Evolutionary conservation across 345 rosid species (phyloP).

Genomic region (Bruguiera parviflora): DNA sequence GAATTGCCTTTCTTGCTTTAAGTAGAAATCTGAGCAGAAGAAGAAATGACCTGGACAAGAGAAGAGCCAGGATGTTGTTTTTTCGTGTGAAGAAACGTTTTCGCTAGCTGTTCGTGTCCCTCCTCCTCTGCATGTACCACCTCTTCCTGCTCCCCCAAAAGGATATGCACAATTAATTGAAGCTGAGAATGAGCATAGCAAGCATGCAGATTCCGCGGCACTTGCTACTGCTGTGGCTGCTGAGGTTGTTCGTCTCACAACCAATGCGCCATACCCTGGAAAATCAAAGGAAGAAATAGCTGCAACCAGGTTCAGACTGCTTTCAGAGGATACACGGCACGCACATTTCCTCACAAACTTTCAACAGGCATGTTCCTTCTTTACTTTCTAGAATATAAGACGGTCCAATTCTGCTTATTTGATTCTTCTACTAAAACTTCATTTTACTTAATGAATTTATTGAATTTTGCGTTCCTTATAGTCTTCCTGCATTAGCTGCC

Average conservation of each 20-base stretch:
- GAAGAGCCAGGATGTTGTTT: conserved; percentile 28
- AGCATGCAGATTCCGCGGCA: conserved; percentile 32
- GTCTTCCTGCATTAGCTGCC: too few relatives aligned
- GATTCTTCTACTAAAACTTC: too few relatives aligned
- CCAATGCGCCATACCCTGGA: conserved; percentile 40
- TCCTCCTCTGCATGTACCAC: conserved; percentile 33
- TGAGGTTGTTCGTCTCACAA: conserved; percentile 41
- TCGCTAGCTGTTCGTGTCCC: conserved; percentile 5
- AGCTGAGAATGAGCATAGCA: conserved; percentile 43
- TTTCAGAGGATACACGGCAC: conserved; percentile 79
- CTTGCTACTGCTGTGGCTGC: conserved; percentile 34
- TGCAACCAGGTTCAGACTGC: conserved; percentile 85
- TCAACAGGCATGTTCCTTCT: background rate
- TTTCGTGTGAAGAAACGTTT: conserved; percentile 9
- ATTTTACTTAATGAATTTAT: too few relatives aligned
- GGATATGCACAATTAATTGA: conserved; percentile 52
- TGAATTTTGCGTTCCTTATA: too few relatives aligned
- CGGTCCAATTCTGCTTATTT: too few relatives aligned
- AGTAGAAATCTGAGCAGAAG: conserved; percentile 50
- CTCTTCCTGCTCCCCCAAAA: conserved; percentile 17
- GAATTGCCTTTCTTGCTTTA: conserved; percentile 3
- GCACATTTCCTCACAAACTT: background rate
- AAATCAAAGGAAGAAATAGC: conserved; percentile 75
- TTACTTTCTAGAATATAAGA: too few relatives aligned
- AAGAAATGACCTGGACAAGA: conserved; percentile 52